phyloP scores from a whole-genome alignment of 202 grass and related monocot genomes.

The Saccharum hybrid region DNA sequence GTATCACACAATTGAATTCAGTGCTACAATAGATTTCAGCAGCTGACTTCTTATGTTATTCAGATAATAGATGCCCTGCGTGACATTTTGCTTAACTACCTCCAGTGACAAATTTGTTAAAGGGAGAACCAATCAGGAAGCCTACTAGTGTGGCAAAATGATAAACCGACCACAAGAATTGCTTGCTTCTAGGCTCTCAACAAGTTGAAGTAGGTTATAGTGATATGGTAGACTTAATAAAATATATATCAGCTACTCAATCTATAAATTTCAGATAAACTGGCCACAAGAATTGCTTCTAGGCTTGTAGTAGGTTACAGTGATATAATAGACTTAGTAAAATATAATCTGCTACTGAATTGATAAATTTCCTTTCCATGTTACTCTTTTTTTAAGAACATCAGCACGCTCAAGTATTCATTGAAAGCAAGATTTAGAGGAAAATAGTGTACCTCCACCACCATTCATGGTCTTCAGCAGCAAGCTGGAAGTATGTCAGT shows the following conservation, averaged over 20 bases:
- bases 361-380: not conserved
- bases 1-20: not conserved
- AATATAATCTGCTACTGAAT: not conserved
- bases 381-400: not conserved
- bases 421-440: conserved; percentile 14
- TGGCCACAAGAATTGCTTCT: not conserved
- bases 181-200: not conserved
- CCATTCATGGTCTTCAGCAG: conserved; percentile 98
- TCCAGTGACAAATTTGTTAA: not conserved
- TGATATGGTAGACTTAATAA: not conserved
- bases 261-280: not conserved
- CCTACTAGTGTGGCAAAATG: not conserved
- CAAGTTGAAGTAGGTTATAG: not conserved
- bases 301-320: not conserved
- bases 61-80: not conserved
- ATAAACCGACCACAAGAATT: not conserved
- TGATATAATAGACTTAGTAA: not conserved
- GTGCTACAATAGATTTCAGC: not conserved
- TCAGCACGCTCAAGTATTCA: not conserved
- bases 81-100: not conserved
- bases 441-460: conserved; percentile 88
- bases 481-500: conserved; percentile 98
- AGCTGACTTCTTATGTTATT: not conserved
- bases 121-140: not conserved
- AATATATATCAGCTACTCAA: not conserved